Percentiles rank a stretch among this genome's conserved stretches.
These are phyloP conservation scores for Chrysopogon serrulatus DNA, from an alignment of 176 grass and related monocot species.

Conservation along the genomic window DNA sequence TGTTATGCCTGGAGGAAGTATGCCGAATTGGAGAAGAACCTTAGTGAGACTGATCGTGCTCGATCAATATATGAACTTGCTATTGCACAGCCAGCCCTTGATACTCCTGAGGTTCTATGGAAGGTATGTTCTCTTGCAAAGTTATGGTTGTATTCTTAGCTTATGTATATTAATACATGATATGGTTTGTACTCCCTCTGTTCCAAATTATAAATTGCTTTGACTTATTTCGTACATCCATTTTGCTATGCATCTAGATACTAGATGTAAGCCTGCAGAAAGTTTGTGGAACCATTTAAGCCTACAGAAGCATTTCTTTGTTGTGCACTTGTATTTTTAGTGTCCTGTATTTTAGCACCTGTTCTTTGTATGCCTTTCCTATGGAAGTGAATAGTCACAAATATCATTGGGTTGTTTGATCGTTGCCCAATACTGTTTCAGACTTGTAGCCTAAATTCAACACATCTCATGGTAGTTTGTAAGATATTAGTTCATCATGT, in stretches of 20 bases:
- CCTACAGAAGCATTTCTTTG: neutral
- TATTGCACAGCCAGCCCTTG: constrained; percentile 77
- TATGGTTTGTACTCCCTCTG: neutral
- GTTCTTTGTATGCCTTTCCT: neutral
- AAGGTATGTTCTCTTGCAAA: constrained; percentile 40
- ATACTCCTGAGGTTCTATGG: constrained; percentile 79
- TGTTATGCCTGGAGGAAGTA: constrained; percentile 96
- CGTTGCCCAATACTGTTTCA: neutral
- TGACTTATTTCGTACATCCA: no score
- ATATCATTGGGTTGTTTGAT: neutral
- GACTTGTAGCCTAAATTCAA: neutral
- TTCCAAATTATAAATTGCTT: no score
- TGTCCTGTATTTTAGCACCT: neutral
- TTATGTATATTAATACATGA: neutral
- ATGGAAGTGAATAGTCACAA: neutral
- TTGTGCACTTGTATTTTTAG: neutral
- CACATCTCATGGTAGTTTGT: neutral
- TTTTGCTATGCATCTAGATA: no score
- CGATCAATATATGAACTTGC: constrained; percentile 80
- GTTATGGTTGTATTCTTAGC: neutral
- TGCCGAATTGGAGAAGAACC: constrained; percentile 68
- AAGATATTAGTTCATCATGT: constrained; percentile 2
- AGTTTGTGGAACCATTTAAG: neutral
- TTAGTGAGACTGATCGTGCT: constrained; percentile 82
- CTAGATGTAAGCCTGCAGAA: no score